Evolutionary conservation across 495 filamentous ascomycete genomes (phyloP), one percentile per base, ranked within the genome.

Genomic region (Paragyromitra xinjiangensis): DNA sequence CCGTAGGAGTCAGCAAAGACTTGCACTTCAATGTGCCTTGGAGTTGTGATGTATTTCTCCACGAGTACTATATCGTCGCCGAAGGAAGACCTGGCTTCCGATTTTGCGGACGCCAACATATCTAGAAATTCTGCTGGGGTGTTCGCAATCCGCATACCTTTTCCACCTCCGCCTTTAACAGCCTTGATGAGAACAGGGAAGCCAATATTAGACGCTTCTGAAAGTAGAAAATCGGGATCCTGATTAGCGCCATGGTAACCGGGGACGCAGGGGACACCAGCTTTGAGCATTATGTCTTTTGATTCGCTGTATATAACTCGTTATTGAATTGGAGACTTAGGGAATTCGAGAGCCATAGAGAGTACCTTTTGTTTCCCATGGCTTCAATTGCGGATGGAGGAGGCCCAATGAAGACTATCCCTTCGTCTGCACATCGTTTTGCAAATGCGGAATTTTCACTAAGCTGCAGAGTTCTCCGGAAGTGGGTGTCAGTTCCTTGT

Each of bases 131-230:
- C 94, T 1, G 87, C 87, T 40, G 92, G 89, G 1, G 85, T 89
- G 66, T 86, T 83, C 6, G 92, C 93, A 79, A 98, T 98, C n/a
- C 95, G 88, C 95, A 99, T 99, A n/a, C 95, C 95, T 83, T 99
- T 99, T 14, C 95, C 95, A 69, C 95, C 95, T 45, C 95, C 95
- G 1, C 95, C 95, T 83, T 94, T 97, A 69, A 98, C 94, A 48
- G 96, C 97, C 85, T 99, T 99, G 53, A 99, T 88, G 16, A 99
- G 88, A 16, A 99, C 96, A 0, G 95, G 95, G 75, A 94, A 99
- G 70, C 89, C 89, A 82, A 98, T 93, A 81, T 91, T 90, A 73
- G 89, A 88, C 19, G 95, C 95, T 82, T 94, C 88, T 9, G 85
- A 84, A 73, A 91, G 86, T 55, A 99, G 87, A 81, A 91, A 89